Evolutionary conservation across 2,329 filamentous ascomycete genomes (phyloP).

Genomic region (Monosporascus sp.): DNA sequence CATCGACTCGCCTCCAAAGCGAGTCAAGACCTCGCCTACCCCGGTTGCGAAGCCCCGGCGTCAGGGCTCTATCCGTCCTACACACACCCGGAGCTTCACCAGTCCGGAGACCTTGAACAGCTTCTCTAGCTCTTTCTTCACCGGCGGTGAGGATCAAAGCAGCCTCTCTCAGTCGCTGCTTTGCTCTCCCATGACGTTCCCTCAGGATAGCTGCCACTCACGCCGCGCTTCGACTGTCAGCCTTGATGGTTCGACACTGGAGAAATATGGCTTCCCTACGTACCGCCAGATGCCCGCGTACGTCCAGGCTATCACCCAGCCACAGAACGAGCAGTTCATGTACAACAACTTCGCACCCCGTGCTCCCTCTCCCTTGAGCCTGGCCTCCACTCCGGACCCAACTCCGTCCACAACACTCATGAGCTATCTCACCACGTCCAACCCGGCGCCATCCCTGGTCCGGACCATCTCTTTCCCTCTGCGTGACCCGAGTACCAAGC

Average conservation of each 20-base stretch:
- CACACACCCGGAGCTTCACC: conserved; percentile 55
- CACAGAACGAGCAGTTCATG: conserved; percentile 39
- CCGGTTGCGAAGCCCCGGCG: conserved; percentile 28
- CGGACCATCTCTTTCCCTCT: conserved; percentile 68
- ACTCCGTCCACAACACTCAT: conserved; percentile 64
- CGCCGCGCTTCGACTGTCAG: conserved; percentile 63
- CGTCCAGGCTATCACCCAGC: conserved; percentile 29
- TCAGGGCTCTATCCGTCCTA: conserved; percentile 34
- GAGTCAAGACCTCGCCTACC: conserved; percentile 49
- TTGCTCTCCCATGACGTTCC: conserved; percentile 59
- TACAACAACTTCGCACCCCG: conserved; percentile 42
- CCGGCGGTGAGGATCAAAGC: conserved; percentile 27
- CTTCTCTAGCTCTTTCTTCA: conserved; percentile 35
- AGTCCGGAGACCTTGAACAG: conserved; percentile 52
- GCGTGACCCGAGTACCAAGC: conserved; percentile 63
- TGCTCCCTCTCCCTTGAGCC: conserved; percentile 34
- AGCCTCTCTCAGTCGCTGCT: conserved; percentile 47
- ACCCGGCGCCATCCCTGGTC: conserved; percentile 78
- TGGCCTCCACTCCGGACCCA: conserved; percentile 37
- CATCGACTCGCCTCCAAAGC: conserved; percentile 54
- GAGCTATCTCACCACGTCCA: conserved; percentile 71
- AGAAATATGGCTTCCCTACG: conserved; percentile 75
- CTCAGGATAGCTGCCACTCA: conserved; percentile 39
- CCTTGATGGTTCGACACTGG: conserved; percentile 60
- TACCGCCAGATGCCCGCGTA: conserved; percentile 69